Conservation (phyloP, 345 rosid genomes). For the Ceriops zippeliana region DNA sequence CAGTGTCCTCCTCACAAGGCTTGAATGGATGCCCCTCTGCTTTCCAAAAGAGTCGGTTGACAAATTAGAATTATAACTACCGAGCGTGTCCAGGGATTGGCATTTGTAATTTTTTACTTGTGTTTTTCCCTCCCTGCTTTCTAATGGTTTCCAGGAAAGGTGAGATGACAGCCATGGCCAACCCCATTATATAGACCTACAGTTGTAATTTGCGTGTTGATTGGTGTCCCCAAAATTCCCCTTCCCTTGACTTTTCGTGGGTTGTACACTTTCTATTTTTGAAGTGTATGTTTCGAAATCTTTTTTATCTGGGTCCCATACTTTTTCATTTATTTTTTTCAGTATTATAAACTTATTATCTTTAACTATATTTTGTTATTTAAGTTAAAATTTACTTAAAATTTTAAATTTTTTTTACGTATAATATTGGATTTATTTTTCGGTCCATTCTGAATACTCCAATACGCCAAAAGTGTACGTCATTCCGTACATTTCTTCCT, state of each 20-base stretch:
- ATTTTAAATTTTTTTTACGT: no score
- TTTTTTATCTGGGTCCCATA: background rate
- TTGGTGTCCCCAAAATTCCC: conserved; percentile 29
- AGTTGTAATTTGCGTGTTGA: conserved; percentile 36
- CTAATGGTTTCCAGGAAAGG: conserved; percentile 37
- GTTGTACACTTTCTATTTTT: conserved; percentile 1
- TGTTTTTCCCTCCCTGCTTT: background rate
- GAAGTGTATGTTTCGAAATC: background rate
- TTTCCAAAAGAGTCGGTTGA: conserved; percentile 8
- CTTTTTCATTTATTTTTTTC: background rate
- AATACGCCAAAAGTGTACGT: no score
- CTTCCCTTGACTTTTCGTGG: conserved; percentile 23
- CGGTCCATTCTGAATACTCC: no score
- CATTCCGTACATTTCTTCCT: no score
- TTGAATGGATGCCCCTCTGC: conserved; percentile 15
- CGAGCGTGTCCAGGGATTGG: conserved; percentile 53
- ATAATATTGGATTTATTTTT: no score
- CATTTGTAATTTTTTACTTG: conserved; percentile 21
- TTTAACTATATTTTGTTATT: background rate
- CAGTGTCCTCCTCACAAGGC: conserved; percentile 84
- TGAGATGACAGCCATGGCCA: conserved; percentile 57
- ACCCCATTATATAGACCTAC: conserved; percentile 37
- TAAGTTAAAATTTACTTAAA: no score
- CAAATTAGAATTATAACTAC: conserved; percentile 22
- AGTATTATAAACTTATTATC: background rate